These are phyloP conservation scores for Astrephomene gubernaculifera DNA, from an alignment of 139 green algal species.

Conservation along the genomic window DNA sequence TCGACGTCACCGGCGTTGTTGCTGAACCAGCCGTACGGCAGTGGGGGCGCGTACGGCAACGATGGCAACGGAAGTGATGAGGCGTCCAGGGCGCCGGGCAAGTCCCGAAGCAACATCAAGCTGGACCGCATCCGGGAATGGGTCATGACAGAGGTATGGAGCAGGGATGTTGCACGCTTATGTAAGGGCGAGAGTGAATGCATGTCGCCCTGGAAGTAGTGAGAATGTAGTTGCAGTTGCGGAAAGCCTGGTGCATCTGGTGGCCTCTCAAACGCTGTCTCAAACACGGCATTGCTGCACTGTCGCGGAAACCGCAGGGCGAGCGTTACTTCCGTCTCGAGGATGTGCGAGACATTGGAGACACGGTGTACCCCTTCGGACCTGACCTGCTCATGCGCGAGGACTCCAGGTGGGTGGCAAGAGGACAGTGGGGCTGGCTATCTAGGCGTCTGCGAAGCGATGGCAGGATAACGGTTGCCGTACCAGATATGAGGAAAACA, in stretches of 20 bases:
- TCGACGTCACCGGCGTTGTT: not conserved
- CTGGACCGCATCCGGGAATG: constrained; percentile 29
- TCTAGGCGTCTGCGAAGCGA: no score
- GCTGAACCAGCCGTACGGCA: not conserved
- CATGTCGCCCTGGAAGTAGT: no score
- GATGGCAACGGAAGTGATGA: not conserved
- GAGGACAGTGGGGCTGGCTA: no score
- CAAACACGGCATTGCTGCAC: no score
- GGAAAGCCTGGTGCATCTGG: no score
- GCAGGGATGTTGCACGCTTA: no score
- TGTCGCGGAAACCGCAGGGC: not conserved
- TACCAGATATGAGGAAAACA: not conserved
- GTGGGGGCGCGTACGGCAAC: not conserved
- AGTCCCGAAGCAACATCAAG: constrained; percentile 33
- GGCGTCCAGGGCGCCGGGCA: not conserved
- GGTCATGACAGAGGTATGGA: constrained; percentile 35
- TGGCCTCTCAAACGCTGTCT: no score
- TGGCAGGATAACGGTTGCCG: not conserved
- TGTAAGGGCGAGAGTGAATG: no score
- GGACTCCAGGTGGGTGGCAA: constrained; percentile 30
- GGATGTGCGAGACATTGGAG: constrained; percentile 22
- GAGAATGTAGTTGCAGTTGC: no score
- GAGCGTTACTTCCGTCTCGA: constrained; percentile 38
- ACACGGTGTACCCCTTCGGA: constrained; percentile 33
- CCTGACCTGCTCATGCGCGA: constrained; percentile 26